Percentiles rank a stretch among this genome's conserved stretches.
These are phyloP conservation scores for Didymosphaeria variabile DNA, from an alignment of 2,329 filamentous ascomycete genomes.

Conservation along the genomic window DNA sequence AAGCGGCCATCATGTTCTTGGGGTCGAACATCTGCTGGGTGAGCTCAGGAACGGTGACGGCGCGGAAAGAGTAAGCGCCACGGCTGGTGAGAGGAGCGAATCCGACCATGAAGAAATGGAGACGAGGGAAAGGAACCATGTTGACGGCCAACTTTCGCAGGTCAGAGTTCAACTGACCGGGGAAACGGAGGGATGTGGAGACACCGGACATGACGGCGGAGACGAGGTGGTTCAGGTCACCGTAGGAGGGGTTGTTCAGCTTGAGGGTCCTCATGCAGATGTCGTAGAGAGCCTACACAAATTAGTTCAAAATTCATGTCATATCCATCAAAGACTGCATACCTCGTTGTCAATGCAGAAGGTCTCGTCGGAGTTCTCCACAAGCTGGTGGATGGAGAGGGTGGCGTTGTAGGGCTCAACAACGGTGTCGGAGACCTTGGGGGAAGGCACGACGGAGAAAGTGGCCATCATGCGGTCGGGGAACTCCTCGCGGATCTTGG, in stretches of 20 bases:
- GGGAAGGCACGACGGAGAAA: slow-evolving; percentile 97
- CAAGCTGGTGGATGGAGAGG: slow-evolving; percentile 97
- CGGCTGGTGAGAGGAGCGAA: slow-evolving; percentile 97
- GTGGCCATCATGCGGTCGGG: slow-evolving; percentile 99
- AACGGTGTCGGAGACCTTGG: slow-evolving; percentile 99
- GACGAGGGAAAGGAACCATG: slow-evolving; percentile 99
- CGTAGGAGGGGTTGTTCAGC: slow-evolving; percentile 98
- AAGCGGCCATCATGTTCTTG: slow-evolving; percentile 99
- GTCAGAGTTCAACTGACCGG: slow-evolving; percentile 99
- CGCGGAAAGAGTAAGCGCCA: slow-evolving; percentile 93
- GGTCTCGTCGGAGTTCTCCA: slow-evolving; percentile 99
- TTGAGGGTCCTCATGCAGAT: slow-evolving; percentile 99
- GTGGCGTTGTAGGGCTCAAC: slow-evolving; percentile 99
- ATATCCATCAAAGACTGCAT: slow-evolving; percentile 19
- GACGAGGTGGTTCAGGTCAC: slow-evolving; percentile 99
- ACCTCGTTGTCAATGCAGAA: slow-evolving; percentile 99
- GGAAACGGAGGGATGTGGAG: slow-evolving; percentile 98
- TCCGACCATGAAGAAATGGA: slow-evolving; percentile 99
- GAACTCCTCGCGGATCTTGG: slow-evolving; percentile 99
- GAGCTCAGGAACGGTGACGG: slow-evolving; percentile 95
- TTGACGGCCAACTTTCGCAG: slow-evolving; percentile 99
- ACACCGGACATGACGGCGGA: slow-evolving; percentile 99
- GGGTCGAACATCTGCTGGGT: slow-evolving; percentile 99
- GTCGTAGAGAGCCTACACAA: slow-evolving; percentile 84
- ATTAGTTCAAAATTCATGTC: too few relatives aligned